Evolutionary conservation across 2,329 filamentous ascomycete species (phyloP), one percentile per base, ranked within the genome.

Genomic region (Cordyceps farinosa): DNA sequence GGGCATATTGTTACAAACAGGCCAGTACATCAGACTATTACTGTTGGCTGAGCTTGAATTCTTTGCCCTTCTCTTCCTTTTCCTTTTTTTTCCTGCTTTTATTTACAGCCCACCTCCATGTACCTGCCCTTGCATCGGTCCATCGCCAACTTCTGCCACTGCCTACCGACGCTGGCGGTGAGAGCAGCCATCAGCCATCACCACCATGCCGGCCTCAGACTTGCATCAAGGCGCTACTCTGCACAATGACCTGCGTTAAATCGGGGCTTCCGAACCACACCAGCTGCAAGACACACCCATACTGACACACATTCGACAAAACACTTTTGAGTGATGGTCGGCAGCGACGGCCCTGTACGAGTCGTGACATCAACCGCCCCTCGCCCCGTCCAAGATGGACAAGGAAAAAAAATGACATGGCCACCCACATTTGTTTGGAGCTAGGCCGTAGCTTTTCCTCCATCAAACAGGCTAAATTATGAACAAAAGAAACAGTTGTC

Each of bases 291-390:
- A 40, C 38, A 40, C 38, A 2, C 15, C 38, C 36, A 45, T 45
- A 40, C 56, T 59, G 56, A 10, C 8, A 32, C 29, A 5, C 47
- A 30, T 22, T 22, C 22, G 22, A 22, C 22, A 15, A 8, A 45
- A 22, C n/a, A 22, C 11, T 45, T 17, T 22, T 22, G 22, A 22
- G 15, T 32, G 27, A 50, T 29, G 36, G 13, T 36, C 50, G 50
- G 44, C 57, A 52, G 27, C 29, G n/a, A 48, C 45, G 17, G 22
- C 34, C n/a, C 30, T n/a, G 47, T 61, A 52, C 57, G 57, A 47
- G 58, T 61, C 58, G 58, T 61, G 58, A 61, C 58, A 52, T 61
- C 58, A 61, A 52, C 36, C 47, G 27, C 29, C 57, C 58, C 58
- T 34, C 44, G 38, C 42, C 57, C 9, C 1, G 15, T 44, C 58